Evolutionary conservation across 2,329 filamentous ascomycete species (phyloP), one percentile per base, ranked within the genome.

Genomic region (Ceratocystis papillata): DNA sequence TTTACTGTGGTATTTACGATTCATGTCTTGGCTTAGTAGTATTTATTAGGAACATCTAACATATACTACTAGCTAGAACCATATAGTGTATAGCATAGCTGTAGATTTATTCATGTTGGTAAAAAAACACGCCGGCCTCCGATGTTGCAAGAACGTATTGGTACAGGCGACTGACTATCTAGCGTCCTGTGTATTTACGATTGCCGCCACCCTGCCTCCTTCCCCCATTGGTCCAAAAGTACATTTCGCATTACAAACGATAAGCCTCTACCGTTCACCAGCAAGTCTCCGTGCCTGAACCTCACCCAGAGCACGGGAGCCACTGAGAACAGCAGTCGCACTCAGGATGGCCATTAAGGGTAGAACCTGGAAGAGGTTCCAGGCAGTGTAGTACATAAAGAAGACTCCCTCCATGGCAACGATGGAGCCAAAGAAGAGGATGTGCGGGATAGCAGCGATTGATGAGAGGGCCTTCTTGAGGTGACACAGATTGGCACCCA

Each of bases 341-440:
- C 86, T 85, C 37, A 94, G 83, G 55, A 86, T 77, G 44, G 80
- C 80, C 65, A 87, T 85, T 30, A 85, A 86, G 3, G 91, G 92
- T 62, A 99, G 80, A 15, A 85, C 85, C 79, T 96, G 87, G 81
- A 97, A 96, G 59, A 99, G 80, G 73, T 87, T 96, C 92, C 93
- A 96, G 73, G 79, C 84, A 64, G 83, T 87, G 77, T 97, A 97
- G 81, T 99, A 99, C 70, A 96, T 78, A 79, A 94, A 93, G 78
- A 99, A 96, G 66, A 96, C 86, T 17, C 83, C 88, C 76, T 99
- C 94, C 80, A 99, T 89, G 25, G 86, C 85, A 48, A 96, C 69
- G 66, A 99, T 85, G 4, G 91, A 96, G 63, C 88, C 89, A 71
- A 95, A 88, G 79, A 97, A 99, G 44, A 91, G 75, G 37, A 79